Evolutionary conservation across 106 monocot genomes (phyloP), one percentile per base, ranked within the genome.

Genomic region (Narthecium ossifragum): DNA sequence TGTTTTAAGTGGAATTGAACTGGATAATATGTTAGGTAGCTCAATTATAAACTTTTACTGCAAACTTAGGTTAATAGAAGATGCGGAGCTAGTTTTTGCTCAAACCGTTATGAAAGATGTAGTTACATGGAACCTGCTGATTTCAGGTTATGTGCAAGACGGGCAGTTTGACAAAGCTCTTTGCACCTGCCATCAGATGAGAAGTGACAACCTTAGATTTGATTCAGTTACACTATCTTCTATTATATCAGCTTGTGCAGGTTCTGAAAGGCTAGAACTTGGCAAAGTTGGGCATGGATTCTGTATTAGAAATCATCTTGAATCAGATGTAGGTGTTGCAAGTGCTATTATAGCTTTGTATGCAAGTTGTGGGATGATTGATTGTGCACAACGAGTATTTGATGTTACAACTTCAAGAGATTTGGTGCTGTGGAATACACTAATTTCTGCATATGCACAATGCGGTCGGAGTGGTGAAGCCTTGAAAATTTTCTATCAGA

Each of bases 221-320:
- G 82, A 82, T 70, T 82, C 66, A 6, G 82, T 82, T 55, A 77
- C 82, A 17, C 43, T 82, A 36, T 11, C 73, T 0, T 82, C 66
- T 8, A 59, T 82, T 28, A 41, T 77, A 51, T 61, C 65, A 17
- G 67, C 72, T 34, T 81, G 60, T 55, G 34, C 58, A 5, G 21
- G 51, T 31, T 40, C 62, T 22, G 39, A 62, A 26, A 75, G 46
- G 34, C 7, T 75, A 23, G 31, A 57, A 37, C 66, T 75, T 26
- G 82, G 73, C 23, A 73, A 30, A 59, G 65, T 25, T 45, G 54
- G 49, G 2, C 82, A 82, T 59, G 69, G 73, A 34, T 82, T 56
- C 53, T 66, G 72, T 41, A 66, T 82, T 11, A 69, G 82, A 73
- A 77, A 77, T 53, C 22, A 46, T 53, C 46, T 77, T 25, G 73